Base-by-base conservation (phyloP, 2,329 filamentous ascomycete genomes). In the Aspergillus niger region DNA sequence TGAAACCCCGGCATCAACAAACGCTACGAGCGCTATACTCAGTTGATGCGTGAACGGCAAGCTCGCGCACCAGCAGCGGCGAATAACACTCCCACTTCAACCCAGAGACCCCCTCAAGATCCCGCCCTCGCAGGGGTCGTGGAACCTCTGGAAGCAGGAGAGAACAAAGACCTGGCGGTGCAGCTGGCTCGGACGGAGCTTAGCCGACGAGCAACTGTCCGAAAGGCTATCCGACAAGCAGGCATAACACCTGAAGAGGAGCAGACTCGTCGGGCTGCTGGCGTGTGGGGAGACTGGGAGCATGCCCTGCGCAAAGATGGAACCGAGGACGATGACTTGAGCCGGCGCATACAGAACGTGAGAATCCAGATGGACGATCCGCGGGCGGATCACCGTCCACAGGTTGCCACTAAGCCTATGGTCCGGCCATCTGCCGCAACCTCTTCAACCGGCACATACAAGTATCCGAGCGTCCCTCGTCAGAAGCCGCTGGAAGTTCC, bases 1-100 rank as follows among this genome's bases (percentile, higher is more conserved):
- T 97, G 59, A 95, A 92, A 70, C 92, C 92, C 0, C 84, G 88
- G 17, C n/a, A 90, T 99, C 57, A 86, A 89, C 49, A 83, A 83
- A 63, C 84, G 89, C 13, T 88, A 91, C 71, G 82, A 88, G n/a
- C 82, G 84, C 57, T 94, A 91, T 84, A 74, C 82, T 60, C 83
- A 85, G 58, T 79, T 83, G 17, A 69, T 80, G 63, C 74, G 72
- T 20, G 77, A 80, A 55, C 77, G 79, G 48, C 78, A 82, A 48
- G 77, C 80, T 8, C 76, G 74, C 24, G 78, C 74, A 66, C 71
- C 74, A 60, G 65, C 67, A 5, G 49, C 63, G 15, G 57, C 62
- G 53, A 44, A 59, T 8, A 63, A 59, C 36, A 39, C 55, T 24
- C 28, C 60, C 39, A 39, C 58, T 8, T 47, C 39, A 55, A 65